phyloP scores from a whole-genome alignment of 495 filamentous ascomycete genomes.

The Aspergillus wentii region DNA sequence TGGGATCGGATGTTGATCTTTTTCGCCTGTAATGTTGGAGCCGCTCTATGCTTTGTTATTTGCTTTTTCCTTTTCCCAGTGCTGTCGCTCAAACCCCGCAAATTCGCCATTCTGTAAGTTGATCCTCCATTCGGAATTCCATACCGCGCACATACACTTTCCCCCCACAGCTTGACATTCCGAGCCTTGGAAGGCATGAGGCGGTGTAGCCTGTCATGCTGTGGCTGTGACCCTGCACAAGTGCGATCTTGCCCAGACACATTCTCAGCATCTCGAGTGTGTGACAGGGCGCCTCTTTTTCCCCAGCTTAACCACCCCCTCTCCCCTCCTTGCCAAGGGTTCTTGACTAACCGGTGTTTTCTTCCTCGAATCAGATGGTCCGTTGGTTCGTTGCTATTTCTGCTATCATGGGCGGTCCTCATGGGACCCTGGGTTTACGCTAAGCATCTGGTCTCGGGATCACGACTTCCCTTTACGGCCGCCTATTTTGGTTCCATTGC shows the following conservation, averaged over 20 bases:
- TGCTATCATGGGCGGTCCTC: constrained; percentile 88
- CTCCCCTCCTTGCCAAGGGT: constrained; percentile 9
- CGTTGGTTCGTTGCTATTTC: constrained; percentile 82
- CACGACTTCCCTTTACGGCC: constrained; percentile 88
- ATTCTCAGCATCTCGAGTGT: constrained; percentile 5
- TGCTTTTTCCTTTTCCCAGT: constrained; percentile 87
- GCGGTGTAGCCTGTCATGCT: constrained; percentile 13
- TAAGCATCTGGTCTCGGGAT: constrained; percentile 77
- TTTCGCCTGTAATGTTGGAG: constrained; percentile 84
- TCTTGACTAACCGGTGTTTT: constrained; percentile 16
- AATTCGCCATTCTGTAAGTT: constrained; percentile 96
- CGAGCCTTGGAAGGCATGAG: constrained; percentile 2
- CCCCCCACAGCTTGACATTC: constrained; percentile 1
- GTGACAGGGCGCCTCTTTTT: not conserved
- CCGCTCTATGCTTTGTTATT: constrained; percentile 84
- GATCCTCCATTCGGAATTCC: constrained; percentile 3
- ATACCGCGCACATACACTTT: constrained; percentile 1
- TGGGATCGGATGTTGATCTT: constrained; percentile 96
- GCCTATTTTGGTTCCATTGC: constrained; percentile 95
- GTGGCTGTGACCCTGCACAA: constrained; percentile 11
- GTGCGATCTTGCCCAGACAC: constrained; percentile 6
- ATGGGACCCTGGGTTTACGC: constrained; percentile 83
- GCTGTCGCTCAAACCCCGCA: constrained; percentile 71
- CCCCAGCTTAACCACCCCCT: not conserved
- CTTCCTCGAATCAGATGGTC: constrained; percentile 67